phyloP scores from a whole-genome alignment of 2,329 filamentous ascomycete genomes.

The Clarireedia hainanense region DNA sequence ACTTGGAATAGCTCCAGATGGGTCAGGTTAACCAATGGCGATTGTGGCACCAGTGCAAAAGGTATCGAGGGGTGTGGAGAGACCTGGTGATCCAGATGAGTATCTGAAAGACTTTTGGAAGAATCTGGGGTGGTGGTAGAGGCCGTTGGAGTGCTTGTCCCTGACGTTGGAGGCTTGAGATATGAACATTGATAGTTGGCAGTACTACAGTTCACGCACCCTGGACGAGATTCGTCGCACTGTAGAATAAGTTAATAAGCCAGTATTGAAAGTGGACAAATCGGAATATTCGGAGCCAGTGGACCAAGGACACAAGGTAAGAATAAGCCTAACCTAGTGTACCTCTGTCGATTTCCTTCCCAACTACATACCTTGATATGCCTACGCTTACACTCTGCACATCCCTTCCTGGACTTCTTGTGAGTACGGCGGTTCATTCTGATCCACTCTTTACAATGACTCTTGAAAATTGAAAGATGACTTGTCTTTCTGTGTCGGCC shows the following conservation, averaged over 20 bases:
- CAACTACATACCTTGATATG: constrained; percentile 18
- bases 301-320: neutral
- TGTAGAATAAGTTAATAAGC: neutral
- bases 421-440: constrained; percentile 15
- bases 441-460: neutral
- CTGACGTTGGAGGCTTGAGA: neutral
- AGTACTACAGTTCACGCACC: constrained; percentile 11
- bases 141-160: neutral
- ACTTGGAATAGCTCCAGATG: constrained; percentile 33
- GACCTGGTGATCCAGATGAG: neutral
- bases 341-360: neutral
- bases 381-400: constrained; percentile 18
- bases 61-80: neutral
- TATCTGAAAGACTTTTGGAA: neutral
- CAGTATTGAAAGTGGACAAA: neutral
- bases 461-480: neutral
- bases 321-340: neutral
- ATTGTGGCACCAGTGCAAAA: neutral
- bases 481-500: neutral
- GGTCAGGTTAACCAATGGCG: constrained; percentile 19
- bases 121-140: neutral
- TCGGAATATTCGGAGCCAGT: neutral
- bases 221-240: constrained; percentile 21
- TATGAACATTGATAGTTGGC: constrained; percentile 1
- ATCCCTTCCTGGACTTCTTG: constrained; percentile 20